These are phyloP conservation scores for Elymus sibiricus DNA, from an alignment of 176 grass and related monocot genomes.

Conservation along the genomic window DNA sequence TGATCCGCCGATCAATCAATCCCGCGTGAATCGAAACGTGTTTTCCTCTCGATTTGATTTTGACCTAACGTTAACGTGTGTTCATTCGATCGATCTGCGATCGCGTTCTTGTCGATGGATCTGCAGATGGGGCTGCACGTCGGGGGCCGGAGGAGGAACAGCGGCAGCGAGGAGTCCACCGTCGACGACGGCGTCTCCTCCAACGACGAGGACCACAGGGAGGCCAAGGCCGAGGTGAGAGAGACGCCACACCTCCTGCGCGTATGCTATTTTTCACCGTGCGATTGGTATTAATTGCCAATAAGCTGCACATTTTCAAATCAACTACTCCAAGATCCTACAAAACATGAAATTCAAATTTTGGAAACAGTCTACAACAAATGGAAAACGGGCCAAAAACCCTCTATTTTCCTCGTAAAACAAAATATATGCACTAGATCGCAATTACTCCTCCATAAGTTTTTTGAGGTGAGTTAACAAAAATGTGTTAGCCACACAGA, in stretches of 20 bases:
- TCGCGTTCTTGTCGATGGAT: neutral
- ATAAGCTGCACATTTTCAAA: neutral
- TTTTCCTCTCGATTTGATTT: neutral
- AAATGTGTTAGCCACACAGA: no score
- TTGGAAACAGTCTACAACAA: neutral
- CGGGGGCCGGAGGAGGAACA: conserved; percentile 46
- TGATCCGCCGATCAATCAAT: neutral
- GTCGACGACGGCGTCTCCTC: conserved; percentile 53
- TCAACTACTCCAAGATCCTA: neutral
- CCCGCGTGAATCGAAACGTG: neutral
- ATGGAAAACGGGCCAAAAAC: no score
- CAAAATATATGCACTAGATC: no score
- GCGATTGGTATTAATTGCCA: no score
- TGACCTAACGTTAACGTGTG: neutral
- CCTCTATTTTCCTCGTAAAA: no score
- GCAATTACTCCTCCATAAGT: no score
- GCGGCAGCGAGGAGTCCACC: conserved; percentile 67
- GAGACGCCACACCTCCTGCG: no score
- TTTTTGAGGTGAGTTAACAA: no score
- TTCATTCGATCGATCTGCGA: neutral
- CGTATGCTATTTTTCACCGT: no score
- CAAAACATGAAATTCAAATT: neutral
- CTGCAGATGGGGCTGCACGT: conserved; percentile 44
- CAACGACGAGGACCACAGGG: conserved; percentile 32
- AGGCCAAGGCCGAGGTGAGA: conserved; percentile 51